These are phyloP conservation scores for Carnegiea gigantea DNA, from an alignment of 179 eudicot genomes.

Conservation along the genomic window DNA sequence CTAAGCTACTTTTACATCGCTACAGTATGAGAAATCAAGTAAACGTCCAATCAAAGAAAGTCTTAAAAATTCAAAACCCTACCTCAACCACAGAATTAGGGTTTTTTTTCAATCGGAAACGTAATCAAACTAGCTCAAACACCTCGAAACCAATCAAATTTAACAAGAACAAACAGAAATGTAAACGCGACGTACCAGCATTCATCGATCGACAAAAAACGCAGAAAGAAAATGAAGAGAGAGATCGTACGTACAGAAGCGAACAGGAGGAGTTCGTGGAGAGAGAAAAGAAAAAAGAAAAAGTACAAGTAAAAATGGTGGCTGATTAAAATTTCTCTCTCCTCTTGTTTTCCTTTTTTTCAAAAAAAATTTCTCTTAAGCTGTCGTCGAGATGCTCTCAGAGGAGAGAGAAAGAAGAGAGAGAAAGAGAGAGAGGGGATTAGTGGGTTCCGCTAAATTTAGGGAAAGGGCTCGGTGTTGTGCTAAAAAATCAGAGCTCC, in stretches of 20 bases:
- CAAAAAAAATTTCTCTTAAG: not conserved
- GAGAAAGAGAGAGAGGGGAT: constrained; percentile 3
- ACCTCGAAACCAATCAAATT: constrained; percentile 8
- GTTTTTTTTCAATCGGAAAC: constrained; percentile 9
- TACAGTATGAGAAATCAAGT: constrained; percentile 14
- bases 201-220: constrained; percentile 25
- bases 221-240: not conserved
- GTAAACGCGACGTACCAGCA: constrained; percentile 18
- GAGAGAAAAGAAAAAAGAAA: constrained; percentile 18
- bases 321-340: constrained; percentile 19
- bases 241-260: constrained; percentile 24
- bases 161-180: not conserved
- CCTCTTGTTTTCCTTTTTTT: not conserved
- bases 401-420: constrained; percentile 5
- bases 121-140: constrained; percentile 18
- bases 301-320: constrained; percentile 37
- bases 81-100: constrained; percentile 21
- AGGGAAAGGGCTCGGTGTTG: constrained; percentile 6
- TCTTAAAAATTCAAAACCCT: constrained; percentile 31
- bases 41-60: constrained; percentile 7
- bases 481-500: not conserved
- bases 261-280: constrained; percentile 28
- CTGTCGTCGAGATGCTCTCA: constrained; percentile 28
- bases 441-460: constrained; percentile 22
- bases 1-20: constrained; percentile 14